phyloP scores from a whole-genome alignment of 116 monocot genomes.

The Phalaenopsis hybrid region DNA sequence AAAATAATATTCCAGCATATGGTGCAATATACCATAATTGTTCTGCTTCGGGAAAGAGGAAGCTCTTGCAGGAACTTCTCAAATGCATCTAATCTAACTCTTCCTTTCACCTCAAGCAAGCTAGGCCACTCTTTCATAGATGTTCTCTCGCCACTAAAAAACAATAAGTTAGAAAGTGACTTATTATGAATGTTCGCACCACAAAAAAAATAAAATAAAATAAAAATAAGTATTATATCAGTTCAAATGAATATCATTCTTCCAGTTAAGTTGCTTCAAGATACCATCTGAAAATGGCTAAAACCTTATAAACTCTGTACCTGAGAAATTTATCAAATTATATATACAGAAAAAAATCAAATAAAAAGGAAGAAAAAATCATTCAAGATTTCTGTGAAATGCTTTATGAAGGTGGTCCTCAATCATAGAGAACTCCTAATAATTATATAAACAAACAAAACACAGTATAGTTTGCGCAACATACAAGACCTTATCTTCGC shows the following conservation, averaged over 20 bases:
- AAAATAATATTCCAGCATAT: neutral
- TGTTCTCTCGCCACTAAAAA: slow-evolving; percentile 79
- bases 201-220: neutral
- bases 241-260: neutral
- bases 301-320: neutral
- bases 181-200: neutral
- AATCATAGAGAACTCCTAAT: too few relatives aligned
- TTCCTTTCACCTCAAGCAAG: slow-evolving; percentile 93
- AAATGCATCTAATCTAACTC: slow-evolving; percentile 86
- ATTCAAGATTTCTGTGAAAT: neutral
- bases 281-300: neutral
- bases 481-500: too few relatives aligned
- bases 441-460: too few relatives aligned
- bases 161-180: slow-evolving; percentile 10
- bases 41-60: slow-evolving; percentile 72
- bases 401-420: neutral
- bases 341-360: neutral
- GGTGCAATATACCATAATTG: slow-evolving; percentile 62
- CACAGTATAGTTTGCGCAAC: too few relatives aligned
- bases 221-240: neutral
- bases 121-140: slow-evolving; percentile 69
- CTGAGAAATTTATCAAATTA: neutral
- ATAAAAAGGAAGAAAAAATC: neutral
- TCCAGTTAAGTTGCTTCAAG: neutral
- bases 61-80: slow-evolving; percentile 89